These are phyloP conservation scores for Annona cherimola DNA, from an alignment of 164 flowering plant genomes.

Conservation along the genomic window DNA sequence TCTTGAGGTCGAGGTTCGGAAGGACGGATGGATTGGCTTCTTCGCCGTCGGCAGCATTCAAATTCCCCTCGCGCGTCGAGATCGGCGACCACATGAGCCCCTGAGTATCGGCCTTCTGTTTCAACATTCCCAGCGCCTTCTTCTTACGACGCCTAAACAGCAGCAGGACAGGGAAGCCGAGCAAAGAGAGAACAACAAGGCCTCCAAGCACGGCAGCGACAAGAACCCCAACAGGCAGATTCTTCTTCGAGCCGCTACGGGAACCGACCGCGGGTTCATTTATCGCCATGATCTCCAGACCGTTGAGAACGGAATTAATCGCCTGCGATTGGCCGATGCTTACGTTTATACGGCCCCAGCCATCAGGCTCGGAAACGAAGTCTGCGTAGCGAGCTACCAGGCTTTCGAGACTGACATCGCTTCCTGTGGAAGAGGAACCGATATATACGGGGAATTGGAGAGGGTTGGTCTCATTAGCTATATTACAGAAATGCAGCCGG, in stretches of 20 bases:
- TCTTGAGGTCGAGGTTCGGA: conserved; percentile 5
- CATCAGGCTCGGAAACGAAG: too few relatives aligned
- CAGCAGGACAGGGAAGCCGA: background rate
- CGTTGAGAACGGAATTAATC: too few relatives aligned
- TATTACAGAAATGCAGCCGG: background rate
- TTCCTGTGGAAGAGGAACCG: too few relatives aligned
- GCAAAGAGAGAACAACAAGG: background rate
- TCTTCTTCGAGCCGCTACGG: background rate
- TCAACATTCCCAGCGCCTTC: background rate
- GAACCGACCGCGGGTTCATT: conserved; percentile 43
- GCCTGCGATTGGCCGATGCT: too few relatives aligned
- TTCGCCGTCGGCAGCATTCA: conserved; percentile 10
- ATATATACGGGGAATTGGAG: too few relatives aligned
- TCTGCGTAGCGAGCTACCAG: too few relatives aligned
- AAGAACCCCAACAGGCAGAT: conserved; percentile 1
- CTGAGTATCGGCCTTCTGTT: conserved; percentile 20
- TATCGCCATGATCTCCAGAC: conserved; percentile 80
- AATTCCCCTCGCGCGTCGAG: conserved; percentile 12
- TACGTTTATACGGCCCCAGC: too few relatives aligned
- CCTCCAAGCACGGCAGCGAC: background rate
- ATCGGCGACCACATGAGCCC: background rate
- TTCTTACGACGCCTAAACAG: too few relatives aligned
- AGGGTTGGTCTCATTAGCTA: too few relatives aligned
- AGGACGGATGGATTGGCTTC: conserved; percentile 26
- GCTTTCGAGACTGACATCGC: too few relatives aligned